Evolutionary conservation across 2,329 filamentous ascomycete genomes (phyloP).

Genomic region (Akanthomyces dipterigenus): DNA sequence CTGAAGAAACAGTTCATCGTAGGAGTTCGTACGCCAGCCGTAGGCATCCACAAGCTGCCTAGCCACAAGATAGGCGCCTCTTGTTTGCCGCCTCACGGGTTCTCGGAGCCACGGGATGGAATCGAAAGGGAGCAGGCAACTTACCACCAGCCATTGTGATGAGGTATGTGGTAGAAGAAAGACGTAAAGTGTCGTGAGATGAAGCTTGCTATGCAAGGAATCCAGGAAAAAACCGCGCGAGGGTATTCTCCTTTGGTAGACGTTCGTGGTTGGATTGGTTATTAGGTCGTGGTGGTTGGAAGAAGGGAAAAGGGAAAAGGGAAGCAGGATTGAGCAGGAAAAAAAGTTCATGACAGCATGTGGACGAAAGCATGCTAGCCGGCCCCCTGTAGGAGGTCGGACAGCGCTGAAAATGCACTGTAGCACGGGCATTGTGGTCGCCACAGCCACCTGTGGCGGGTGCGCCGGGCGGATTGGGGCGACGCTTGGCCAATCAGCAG

Average conservation of each 20-base stretch:
- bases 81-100: background rate
- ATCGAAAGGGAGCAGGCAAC: slow-evolving; percentile 18
- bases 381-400: background rate
- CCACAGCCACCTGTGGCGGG: slow-evolving; percentile 28
- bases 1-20: background rate
- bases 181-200: slow-evolving; percentile 16
- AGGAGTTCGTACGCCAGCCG: background rate
- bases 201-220: slow-evolving; percentile 15
- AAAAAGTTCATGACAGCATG: slow-evolving; percentile 38
- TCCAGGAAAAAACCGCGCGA: slow-evolving; percentile 16
- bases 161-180: slow-evolving; percentile 15
- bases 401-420: background rate
- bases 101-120: slow-evolving; percentile 3
- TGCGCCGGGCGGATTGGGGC: background rate
- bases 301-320: slow-evolving; percentile 16
- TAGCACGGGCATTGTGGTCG: background rate
- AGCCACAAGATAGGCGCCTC: background rate
- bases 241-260: slow-evolving; percentile 15
- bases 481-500: slow-evolving; percentile 29
- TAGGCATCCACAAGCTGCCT: background rate
- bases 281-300: slow-evolving; percentile 16
- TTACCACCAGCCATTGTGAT: slow-evolving; percentile 41
- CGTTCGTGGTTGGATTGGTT: slow-evolving; percentile 10
- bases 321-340: slow-evolving; percentile 20
- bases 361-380: slow-evolving; percentile 17